Base-by-base conservation (phyloP, 768 basidiomycete genomes). In the Cystobasidium ongulense region DNA sequence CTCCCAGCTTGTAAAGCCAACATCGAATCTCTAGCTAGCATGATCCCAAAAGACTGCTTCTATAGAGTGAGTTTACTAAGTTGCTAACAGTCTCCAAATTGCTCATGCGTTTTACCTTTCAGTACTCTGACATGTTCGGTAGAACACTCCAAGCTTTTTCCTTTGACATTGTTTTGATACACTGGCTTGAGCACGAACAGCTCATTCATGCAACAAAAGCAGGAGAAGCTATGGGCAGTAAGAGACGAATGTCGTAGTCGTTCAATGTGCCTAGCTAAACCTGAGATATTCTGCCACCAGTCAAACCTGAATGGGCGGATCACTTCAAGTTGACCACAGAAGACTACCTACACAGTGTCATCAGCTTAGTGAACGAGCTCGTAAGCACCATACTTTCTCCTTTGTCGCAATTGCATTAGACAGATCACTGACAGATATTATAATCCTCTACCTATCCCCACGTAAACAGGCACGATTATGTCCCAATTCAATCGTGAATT, bases 291-390 rank as follows among this genome's bases (percentile, higher is more conserved):
- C 17, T 8, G 41, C 15, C 1, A 18, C 21, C 63, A 81, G 81
- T 82, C 65, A 67, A 80, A 46, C 70, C 75, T 1, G 78, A 79
- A 13, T 79, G 78, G 75, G 64, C 74, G 0, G 80, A 80, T 39
- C 77, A 79, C 23, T 63, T 84, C 57, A 78, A 80, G 43, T 76
- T 84, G 11, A 78, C 80, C 1, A 81, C 82, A 1, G 83, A 84
- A 61, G 83, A 84, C 62, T 84, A 83, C 76, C 78, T 84, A 5
- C 82, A 83, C 53, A 80, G 80, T 15, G 80, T 84, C 15, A 83
- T 84, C 52, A 80, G 81, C 0, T 79, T 82, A 38, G 80, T 81
- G 25, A 82, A 82, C 68, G 82, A 82, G 72, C 78, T 82, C 23
- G 82, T 82, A 27, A 53, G 81, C 33, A 23, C 1, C 17, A 1